A percentile compares a stretch with the other conserved stretches of the same genome.
Conservation (phyloP, 148 eudicot species). For the Heliosperma pusillum region DNA sequence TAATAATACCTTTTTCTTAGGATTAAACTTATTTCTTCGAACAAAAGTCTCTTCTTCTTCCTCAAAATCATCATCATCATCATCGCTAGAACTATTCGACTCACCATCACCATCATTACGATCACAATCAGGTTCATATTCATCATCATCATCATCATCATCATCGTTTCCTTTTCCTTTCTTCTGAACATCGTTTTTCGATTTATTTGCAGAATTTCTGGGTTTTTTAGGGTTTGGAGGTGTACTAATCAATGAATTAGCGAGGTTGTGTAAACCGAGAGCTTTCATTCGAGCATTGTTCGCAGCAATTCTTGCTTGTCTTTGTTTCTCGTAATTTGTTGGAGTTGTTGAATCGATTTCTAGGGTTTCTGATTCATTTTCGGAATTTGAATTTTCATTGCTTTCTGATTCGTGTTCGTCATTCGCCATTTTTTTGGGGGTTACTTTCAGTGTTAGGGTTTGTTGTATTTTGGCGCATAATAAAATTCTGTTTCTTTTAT, state of each 20-base stretch:
- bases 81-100: slow-evolving; percentile 29
- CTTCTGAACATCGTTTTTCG: slow-evolving; percentile 29
- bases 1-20: slow-evolving; percentile 35
- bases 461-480: slow-evolving; percentile 19
- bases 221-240: slow-evolving; percentile 16
- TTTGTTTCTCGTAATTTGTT: slow-evolving; percentile 60
- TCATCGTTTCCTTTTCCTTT: slow-evolving; percentile 16
- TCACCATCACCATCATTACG: slow-evolving; percentile 38
- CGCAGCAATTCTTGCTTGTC: slow-evolving; percentile 56
- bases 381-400: slow-evolving; percentile 22
- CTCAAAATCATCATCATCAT: slow-evolving; percentile 39
- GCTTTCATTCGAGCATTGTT: slow-evolving; percentile 70
- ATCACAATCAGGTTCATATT: background rate
- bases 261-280: slow-evolving; percentile 57
- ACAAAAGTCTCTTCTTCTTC: slow-evolving; percentile 26
- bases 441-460: slow-evolving; percentile 20
- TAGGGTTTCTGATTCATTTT: slow-evolving; percentile 35
- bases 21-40: slow-evolving; percentile 22
- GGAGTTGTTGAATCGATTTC: slow-evolving; percentile 14
- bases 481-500: background rate
- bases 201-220: slow-evolving; percentile 27
- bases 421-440: slow-evolving; percentile 11
- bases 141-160: slow-evolving; percentile 51
- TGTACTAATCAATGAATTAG: slow-evolving; percentile 44
- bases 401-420: slow-evolving; percentile 18